Percentiles rank a stretch among this genome's conserved stretches.
These are phyloP conservation scores for Corylus heterophylla DNA, from an alignment of 306 rosid species.

Conservation along the genomic window DNA sequence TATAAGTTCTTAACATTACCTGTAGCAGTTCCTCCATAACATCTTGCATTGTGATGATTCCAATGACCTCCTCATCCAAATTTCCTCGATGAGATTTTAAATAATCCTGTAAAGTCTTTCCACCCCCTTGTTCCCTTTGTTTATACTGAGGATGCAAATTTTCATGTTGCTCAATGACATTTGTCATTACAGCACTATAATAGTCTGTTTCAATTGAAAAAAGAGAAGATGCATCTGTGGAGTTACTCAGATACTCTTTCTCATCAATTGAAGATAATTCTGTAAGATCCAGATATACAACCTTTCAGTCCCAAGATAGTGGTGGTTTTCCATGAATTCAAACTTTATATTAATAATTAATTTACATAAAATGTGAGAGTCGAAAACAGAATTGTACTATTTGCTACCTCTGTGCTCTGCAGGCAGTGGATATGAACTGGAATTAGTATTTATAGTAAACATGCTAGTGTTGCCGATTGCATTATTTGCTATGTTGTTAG, in stretches of 20 bases:
- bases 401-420: slow-evolving; percentile 9
- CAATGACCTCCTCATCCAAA: slow-evolving; percentile 48
- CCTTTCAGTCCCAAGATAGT: not conserved
- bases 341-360: not conserved
- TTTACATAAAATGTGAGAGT: not conserved
- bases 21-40: slow-evolving; percentile 74
- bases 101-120: slow-evolving; percentile 6
- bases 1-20: slow-evolving; percentile 18
- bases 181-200: slow-evolving; percentile 35
- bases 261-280: not conserved
- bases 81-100: slow-evolving; percentile 28
- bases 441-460: not conserved
- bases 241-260: slow-evolving; percentile 1
- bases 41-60: slow-evolving; percentile 80
- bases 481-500: slow-evolving; percentile 22
- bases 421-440: not conserved
- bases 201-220: slow-evolving; percentile 35
- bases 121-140: not conserved
- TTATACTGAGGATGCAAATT: slow-evolving; percentile 4
- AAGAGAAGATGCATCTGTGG: slow-evolving; percentile 14
- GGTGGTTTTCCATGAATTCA: not conserved
- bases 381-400: not conserved
- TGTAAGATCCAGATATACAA: not conserved
- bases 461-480: slow-evolving; percentile 7
- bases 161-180: slow-evolving; percentile 29